Evolutionary conservation across 108 stramenopile genomes (phyloP).

Genomic region (Nitzschia inconspicua): DNA sequence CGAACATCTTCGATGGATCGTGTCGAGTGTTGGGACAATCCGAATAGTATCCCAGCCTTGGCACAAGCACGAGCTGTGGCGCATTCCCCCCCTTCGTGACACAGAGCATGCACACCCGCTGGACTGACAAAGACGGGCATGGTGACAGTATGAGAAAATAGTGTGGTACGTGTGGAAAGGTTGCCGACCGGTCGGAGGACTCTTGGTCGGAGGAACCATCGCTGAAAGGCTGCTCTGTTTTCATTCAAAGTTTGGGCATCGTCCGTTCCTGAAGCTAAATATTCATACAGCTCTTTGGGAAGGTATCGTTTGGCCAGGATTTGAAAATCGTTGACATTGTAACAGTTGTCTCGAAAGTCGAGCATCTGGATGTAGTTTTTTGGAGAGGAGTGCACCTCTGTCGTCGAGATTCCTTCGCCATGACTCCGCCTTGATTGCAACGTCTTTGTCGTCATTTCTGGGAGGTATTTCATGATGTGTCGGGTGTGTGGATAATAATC

Average conservation of each 20-base stretch:
- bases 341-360: slow-evolving; percentile 9
- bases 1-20: slow-evolving; percentile 69
- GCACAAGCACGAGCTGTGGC: slow-evolving; percentile 60
- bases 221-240: slow-evolving; percentile 55
- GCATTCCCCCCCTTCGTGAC: slow-evolving; percentile 64
- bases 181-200: slow-evolving; percentile 59
- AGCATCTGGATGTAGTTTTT: not conserved
- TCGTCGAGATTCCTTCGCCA: not conserved
- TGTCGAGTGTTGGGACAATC: slow-evolving; percentile 74
- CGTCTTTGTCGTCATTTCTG: slow-evolving; percentile 5
- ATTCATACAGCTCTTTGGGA: slow-evolving; percentile 59
- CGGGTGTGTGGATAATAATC: no score
- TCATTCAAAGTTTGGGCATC: slow-evolving; percentile 69
- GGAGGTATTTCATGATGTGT: not conserved
- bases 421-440: not conserved
- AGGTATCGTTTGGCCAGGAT: slow-evolving; percentile 37
- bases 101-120: slow-evolving; percentile 75
- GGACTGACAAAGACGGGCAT: slow-evolving; percentile 75
- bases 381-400: not conserved
- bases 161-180: slow-evolving; percentile 40
- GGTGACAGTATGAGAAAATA: slow-evolving; percentile 44
- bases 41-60: slow-evolving; percentile 53
- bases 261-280: slow-evolving; percentile 70
- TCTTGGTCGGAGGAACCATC: slow-evolving; percentile 71
- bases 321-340: slow-evolving; percentile 69